Conservation (phyloP, 2,329 filamentous ascomycete genomes). For the Talaromyces sp. region DNA sequence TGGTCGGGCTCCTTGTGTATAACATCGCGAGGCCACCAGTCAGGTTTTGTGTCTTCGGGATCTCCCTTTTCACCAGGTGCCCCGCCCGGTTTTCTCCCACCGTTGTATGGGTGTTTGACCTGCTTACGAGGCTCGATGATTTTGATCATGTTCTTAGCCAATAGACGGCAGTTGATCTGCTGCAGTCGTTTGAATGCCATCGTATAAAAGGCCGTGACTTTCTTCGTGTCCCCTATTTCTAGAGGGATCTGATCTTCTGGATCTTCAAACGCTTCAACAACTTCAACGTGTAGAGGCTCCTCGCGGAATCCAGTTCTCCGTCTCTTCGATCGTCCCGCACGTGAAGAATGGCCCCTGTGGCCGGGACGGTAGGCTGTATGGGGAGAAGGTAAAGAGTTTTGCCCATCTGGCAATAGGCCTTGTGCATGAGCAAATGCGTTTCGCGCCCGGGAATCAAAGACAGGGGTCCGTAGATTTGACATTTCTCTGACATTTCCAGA, state of each 20-base stretch:
- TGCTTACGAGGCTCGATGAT: slow-evolving; percentile 49
- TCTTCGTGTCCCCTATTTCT: slow-evolving; percentile 39
- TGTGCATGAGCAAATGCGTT: slow-evolving; percentile 12
- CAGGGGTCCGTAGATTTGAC: slow-evolving; percentile 7
- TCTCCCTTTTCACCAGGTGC: slow-evolving; percentile 39
- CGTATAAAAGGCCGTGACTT: slow-evolving; percentile 40
- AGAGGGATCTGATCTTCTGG: slow-evolving; percentile 30
- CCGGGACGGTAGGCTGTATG: not conserved
- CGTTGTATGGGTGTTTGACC: slow-evolving; percentile 49
- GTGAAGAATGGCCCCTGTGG: not conserved
- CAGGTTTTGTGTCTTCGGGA: slow-evolving; percentile 45
- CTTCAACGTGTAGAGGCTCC: slow-evolving; percentile 4
- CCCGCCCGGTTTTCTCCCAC: slow-evolving; percentile 34
- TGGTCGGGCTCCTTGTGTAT: slow-evolving; percentile 51
- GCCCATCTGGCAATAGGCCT: not conserved
- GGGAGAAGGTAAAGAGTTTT: not conserved
- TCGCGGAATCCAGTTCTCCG: slow-evolving; percentile 13
- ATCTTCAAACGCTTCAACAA: slow-evolving; percentile 21
- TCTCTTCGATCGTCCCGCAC: slow-evolving; percentile 11
- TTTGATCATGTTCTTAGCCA: slow-evolving; percentile 48
- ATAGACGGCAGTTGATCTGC: slow-evolving; percentile 45
- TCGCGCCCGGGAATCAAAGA: slow-evolving; percentile 3
- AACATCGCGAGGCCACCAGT: slow-evolving; percentile 45
- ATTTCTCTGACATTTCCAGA: slow-evolving; percentile 12
- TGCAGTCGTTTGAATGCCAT: slow-evolving; percentile 43